Conservation (phyloP, 768 basidiomycete genomes). For the Rubroboletus pulcherrimus region DNA sequence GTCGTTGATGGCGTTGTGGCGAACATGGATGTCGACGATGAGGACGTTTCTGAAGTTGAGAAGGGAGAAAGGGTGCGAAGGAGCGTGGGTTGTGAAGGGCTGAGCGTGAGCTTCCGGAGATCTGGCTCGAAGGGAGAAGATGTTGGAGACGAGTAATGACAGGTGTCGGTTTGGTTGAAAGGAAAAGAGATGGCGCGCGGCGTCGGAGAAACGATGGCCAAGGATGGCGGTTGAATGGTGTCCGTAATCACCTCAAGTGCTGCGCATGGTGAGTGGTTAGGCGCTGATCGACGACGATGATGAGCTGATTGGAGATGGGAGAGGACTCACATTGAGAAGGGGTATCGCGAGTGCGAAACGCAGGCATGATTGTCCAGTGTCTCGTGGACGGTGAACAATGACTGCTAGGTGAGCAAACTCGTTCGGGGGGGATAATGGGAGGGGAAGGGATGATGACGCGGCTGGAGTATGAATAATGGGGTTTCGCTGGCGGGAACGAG, state of each 20-base stretch:
- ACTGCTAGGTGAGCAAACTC: slow-evolving; percentile 34
- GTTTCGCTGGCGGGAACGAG: slow-evolving; percentile 41
- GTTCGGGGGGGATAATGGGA: slow-evolving; percentile 35
- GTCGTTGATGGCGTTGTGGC: slow-evolving; percentile 36
- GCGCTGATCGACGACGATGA: not conserved
- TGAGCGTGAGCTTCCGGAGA: slow-evolving; percentile 44
- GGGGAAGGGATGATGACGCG: slow-evolving; percentile 10
- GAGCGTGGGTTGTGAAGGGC: slow-evolving; percentile 40
- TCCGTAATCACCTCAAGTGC: slow-evolving; percentile 77
- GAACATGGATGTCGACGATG: slow-evolving; percentile 42
- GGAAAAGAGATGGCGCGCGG: slow-evolving; percentile 50
- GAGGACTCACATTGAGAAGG: slow-evolving; percentile 44
- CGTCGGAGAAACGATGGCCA: slow-evolving; percentile 59
- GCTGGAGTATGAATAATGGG: slow-evolving; percentile 37
- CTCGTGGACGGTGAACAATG: slow-evolving; percentile 28
- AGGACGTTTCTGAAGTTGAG: slow-evolving; percentile 26
- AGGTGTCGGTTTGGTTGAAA: slow-evolving; percentile 38
- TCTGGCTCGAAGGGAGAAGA: slow-evolving; percentile 73
- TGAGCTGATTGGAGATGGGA: not conserved
- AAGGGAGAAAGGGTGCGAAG: slow-evolving; percentile 43
- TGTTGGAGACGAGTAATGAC: slow-evolving; percentile 65
- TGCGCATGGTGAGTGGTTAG: slow-evolving; percentile 29
- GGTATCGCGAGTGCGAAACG: slow-evolving; percentile 75
- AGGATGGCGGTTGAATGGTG: slow-evolving; percentile 50
- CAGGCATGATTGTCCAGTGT: slow-evolving; percentile 61